Percentiles rank a stretch among this genome's conserved stretches.
Evolutionary conservation across 176 grass and related monocot species (phyloP).

Genomic region (Secale cereale): DNA sequence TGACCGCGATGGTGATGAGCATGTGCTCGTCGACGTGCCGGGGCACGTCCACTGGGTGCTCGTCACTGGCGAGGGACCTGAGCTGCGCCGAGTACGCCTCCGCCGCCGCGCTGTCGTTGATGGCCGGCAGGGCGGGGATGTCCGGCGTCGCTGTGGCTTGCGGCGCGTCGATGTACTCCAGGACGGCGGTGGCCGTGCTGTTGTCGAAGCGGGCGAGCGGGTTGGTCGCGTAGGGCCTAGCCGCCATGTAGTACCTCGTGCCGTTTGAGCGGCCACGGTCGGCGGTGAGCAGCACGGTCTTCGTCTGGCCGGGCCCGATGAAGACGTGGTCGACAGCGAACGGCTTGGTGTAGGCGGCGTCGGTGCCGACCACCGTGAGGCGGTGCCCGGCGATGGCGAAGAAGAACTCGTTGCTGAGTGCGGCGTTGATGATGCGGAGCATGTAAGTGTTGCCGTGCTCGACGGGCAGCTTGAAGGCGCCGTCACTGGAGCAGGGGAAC

Average conservation of each 20-base stretch:
- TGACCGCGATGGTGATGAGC: slow-evolving; percentile 26
- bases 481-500: slow-evolving; percentile 4
- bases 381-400: slow-evolving; percentile 57
- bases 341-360: slow-evolving; percentile 45
- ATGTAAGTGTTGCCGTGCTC: slow-evolving; percentile 59
- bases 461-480: slow-evolving; percentile 32
- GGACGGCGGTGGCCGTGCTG: slow-evolving; percentile 17
- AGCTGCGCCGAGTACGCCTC: slow-evolving; percentile 7
- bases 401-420: slow-evolving; percentile 55
- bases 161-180: slow-evolving; percentile 22
- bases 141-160: background rate
- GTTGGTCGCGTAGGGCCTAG: slow-evolving; percentile 2
- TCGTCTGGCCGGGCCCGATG: slow-evolving; percentile 41
- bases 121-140: background rate
- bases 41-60: slow-evolving; percentile 3
- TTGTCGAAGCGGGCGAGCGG: background rate
- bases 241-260: slow-evolving; percentile 42
- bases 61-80: background rate
- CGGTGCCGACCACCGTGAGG: slow-evolving; percentile 53
- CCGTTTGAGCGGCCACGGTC: background rate
- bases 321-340: slow-evolving; percentile 32
- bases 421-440: slow-evolving; percentile 61
- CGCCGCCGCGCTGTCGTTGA: slow-evolving; percentile 7
- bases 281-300: slow-evolving; percentile 33
- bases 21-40: slow-evolving; percentile 31